Evolutionary conservation across 805 yeast genomes (phyloP), one percentile per base, ranked within the genome.

Genomic region (Myxozyma geophila): DNA sequence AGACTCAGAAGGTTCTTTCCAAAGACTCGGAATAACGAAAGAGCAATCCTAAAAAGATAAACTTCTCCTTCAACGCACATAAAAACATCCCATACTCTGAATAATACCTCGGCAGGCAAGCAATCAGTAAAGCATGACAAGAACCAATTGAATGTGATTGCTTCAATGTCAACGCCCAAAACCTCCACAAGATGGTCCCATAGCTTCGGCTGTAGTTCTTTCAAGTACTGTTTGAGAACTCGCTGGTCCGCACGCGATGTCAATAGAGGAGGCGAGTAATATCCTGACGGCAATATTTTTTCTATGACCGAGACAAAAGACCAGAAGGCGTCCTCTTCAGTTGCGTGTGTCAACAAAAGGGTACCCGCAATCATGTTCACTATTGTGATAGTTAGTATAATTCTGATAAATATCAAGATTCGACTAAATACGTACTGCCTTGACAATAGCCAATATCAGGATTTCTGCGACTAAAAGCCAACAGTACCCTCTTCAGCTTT

Each of bases 351-450:
- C 23, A 84, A 70, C 12, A 84, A 70, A 9, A 84, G 64, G 52
- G 81, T 82, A 0, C 85, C 88, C 10, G 80, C 82, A n/a, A 84
- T 81, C 67, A 83, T 80, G 70, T 84, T 84, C 88, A 84, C 65
- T 64, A 23, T n/a, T 7, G 7, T 21, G n/a, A 28, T 13, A 15
- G 8, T 43, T 10, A 37, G 23, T 43, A 12, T 5, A 7, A 15
- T 21, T 43, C 19, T 36, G 15, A 7, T 13, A n/a, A 41, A 23
- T 2, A 17, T 28, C 15, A 8, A 7, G 13, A 36, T 17, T 15
- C 13, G 3, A 9, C 12, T 6, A 10, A 36, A 50, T 8, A 48
- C 67, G 13, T 57, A 64, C 67, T 75, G 0, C 88, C 88, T 68
- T 84, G 88, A 58, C 84, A 81, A 70, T 84, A 84, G 0, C 88